Evolutionary conservation across 179 eudicot species (phyloP).

Genomic region (Carnegiea gigantea): DNA sequence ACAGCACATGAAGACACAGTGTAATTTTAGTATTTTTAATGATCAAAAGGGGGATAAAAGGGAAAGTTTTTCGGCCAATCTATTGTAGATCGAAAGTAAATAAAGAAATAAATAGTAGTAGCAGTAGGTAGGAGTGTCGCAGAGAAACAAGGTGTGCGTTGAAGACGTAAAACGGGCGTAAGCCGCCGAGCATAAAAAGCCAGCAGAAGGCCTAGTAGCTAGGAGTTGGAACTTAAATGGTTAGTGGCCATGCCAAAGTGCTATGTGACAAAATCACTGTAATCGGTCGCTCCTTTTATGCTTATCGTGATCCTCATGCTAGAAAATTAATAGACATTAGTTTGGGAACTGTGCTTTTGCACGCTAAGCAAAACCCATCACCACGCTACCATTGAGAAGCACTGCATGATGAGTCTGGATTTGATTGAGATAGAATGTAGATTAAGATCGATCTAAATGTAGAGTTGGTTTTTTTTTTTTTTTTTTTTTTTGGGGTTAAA

Average conservation of each 20-base stretch:
- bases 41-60: no score
- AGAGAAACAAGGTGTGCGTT: background rate
- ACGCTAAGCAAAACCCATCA: slow-evolving; percentile 17
- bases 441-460: no score
- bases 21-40: no score
- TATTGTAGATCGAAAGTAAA: no score
- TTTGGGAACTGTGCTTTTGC: slow-evolving; percentile 30
- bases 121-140: no score
- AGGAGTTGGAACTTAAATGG: background rate
- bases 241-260: slow-evolving; percentile 20
- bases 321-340: background rate
- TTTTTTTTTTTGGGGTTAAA: no score
- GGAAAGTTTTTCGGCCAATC: no score
- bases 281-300: background rate
- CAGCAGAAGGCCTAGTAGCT: slow-evolving; percentile 25
- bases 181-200: slow-evolving; percentile 31
- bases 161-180: slow-evolving; percentile 1
- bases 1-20: no score
- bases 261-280: slow-evolving; percentile 22
- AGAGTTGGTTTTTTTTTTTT: no score
- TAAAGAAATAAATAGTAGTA: no score
- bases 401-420: background rate
- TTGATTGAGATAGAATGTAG: no score
- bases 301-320: slow-evolving; percentile 13
- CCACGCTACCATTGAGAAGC: slow-evolving; percentile 4